These are phyloP conservation scores for Phytophthora foliorum DNA, from an alignment of 352 stramenopile genomes.

Conservation along the genomic window DNA sequence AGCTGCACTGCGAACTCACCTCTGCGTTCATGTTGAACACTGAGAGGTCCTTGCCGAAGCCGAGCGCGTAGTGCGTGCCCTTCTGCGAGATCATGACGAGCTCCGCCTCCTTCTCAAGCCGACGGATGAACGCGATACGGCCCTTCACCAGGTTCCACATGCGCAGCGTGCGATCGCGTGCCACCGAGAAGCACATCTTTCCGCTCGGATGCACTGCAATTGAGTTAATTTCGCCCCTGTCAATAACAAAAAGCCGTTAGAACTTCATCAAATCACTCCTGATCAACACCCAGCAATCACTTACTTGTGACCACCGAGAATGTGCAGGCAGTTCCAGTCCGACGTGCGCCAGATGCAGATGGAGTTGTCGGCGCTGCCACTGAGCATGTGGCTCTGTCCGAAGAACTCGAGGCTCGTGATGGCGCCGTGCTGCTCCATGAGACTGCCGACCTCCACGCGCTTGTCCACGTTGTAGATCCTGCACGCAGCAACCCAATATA, in stretches of 20 bases:
- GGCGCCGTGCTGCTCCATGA: conserved; percentile 90
- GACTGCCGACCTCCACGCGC: conserved; percentile 85
- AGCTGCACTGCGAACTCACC: conserved; percentile 25
- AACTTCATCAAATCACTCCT: neutral
- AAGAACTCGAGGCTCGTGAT: conserved; percentile 92
- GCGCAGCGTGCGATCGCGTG: conserved; percentile 83
- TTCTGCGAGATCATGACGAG: conserved; percentile 83
- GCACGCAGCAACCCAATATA: conserved; percentile 3
- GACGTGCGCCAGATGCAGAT: conserved; percentile 93
- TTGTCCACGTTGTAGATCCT: conserved; percentile 93
- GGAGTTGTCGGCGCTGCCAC: conserved; percentile 87
- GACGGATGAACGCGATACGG: conserved; percentile 88
- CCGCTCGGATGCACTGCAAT: conserved; percentile 91
- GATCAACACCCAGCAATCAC: conserved; percentile 14
- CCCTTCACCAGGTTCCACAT: conserved; percentile 94
- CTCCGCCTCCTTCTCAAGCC: conserved; percentile 84
- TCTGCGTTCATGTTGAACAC: conserved; percentile 88
- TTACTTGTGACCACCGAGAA: conserved; percentile 90
- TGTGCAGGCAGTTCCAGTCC: conserved; percentile 92
- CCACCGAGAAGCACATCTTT: conserved; percentile 89
- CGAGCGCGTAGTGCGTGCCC: conserved; percentile 73
- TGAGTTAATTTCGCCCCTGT: conserved; percentile 81
- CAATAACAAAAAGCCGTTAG: conserved; percentile 2
- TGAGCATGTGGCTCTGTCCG: conserved; percentile 88
- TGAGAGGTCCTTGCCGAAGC: conserved; percentile 78